Evolutionary conservation across 768 basidiomycete genomes (phyloP), one percentile per base, ranked within the genome.

Genomic region (Leccinellum luteum): DNA sequence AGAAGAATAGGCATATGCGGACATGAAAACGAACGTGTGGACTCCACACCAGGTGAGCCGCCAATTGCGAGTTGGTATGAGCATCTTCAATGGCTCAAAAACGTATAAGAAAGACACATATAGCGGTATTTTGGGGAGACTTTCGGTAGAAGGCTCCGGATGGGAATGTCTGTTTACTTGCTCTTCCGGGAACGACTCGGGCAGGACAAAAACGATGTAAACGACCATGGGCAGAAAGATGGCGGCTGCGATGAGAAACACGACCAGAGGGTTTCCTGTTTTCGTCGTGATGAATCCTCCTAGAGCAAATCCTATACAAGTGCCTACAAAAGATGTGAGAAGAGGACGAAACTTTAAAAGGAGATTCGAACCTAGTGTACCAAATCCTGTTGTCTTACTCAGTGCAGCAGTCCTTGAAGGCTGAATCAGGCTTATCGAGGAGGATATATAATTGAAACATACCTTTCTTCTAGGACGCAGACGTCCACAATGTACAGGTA

Each of bases 401-500:
- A 74, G 48, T 14, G 63, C 48, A 0, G 65, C 32, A 19, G 72
- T 69, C 49, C 73, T 73, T 54, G 17, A 30, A 32, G 13, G 41
- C 35, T 14, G 6, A 9, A 51, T 72, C 13, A 68, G 59, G 47
- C 15, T 2, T n/a, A 12, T 44, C 3, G 32, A 28, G 14, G 38
- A 15, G 10, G 48, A 38, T 3, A 12, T 1, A 10, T 43, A 5
- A 8, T 48, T 13, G 15, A 3, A 48, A 48, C 49, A 21, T 43
- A 68, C 73, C 68, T 66, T 15, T 62, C 50, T 19, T 74, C 66
- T 14, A 54, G 59, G 6, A n/a, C 21, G 3, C 67, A 66, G 12
- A 65, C 43, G n/a, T 74, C 73, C 13, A 74, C 60, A n/a, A 71
- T 49, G 44, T 71, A 72, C 48, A 71, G 52, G 41, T 68, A 64